Conservation (phyloP, 2,329 filamentous ascomycete species). For the Mollisia scopiformis region DNA sequence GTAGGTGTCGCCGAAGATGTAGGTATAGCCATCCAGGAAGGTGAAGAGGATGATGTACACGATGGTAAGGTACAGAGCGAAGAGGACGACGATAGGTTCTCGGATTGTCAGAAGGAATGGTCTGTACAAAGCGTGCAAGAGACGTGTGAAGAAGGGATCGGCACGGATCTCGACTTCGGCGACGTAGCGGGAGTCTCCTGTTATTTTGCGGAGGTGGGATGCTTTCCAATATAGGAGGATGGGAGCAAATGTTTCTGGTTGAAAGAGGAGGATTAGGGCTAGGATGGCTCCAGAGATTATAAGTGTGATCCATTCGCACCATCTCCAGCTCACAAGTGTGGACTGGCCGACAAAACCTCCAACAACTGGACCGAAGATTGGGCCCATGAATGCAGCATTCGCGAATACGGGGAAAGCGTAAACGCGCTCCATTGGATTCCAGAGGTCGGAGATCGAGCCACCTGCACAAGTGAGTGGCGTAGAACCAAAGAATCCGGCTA, state of each 20-base stretch:
- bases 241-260: conserved; percentile 24
- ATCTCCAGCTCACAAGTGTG: conserved; percentile 17
- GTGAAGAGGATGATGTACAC: conserved; percentile 29
- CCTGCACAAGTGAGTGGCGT: conserved; percentile 19
- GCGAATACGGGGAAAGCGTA: conserved; percentile 34
- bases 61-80: conserved; percentile 22
- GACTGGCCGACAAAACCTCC: conserved; percentile 19
- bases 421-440: conserved; percentile 34
- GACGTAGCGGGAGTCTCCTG: conserved; percentile 18
- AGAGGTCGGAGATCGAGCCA: conserved; percentile 42
- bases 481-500: conserved; percentile 23
- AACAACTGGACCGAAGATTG: conserved; percentile 20
- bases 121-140: conserved; percentile 16
- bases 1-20: conserved; percentile 26
- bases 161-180: conserved; percentile 25
- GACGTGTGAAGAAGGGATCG: conserved; percentile 24
- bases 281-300: conserved; percentile 20
- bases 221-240: conserved; percentile 24
- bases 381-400: conserved; percentile 28
- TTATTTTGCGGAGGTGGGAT: conserved; percentile 21
- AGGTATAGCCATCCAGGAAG: conserved; percentile 24
- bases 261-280: conserved; percentile 16
- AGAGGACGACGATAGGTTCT: conserved; percentile 24
- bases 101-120: conserved; percentile 19
- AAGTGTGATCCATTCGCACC: conserved; percentile 25